These are phyloP conservation scores for Agaricus sinodeliciosus DNA, from an alignment of 768 basidiomycete species.

Conservation along the genomic window DNA sequence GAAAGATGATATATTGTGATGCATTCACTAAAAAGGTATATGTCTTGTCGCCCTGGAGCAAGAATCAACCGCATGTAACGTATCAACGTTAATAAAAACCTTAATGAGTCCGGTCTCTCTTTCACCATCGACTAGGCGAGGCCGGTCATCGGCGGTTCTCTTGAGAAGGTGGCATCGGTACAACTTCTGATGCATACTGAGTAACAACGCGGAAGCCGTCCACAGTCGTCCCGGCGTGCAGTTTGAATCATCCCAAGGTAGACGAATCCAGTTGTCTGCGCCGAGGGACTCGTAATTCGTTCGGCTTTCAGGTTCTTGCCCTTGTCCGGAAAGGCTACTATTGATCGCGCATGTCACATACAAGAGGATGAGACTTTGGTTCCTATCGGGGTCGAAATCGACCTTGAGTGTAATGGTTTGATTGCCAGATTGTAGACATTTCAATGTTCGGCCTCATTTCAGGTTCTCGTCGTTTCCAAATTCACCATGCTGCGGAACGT, in stretches of 20 bases:
- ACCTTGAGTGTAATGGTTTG: constrained; percentile 10
- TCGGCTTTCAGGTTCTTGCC: not conserved
- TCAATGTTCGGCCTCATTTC: constrained; percentile 13
- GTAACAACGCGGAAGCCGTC: not conserved
- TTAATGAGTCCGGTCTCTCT: not conserved
- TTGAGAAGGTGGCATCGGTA: not conserved
- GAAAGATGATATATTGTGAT: too few species aligned
- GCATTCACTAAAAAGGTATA: too few species aligned
- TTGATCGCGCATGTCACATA: not conserved
- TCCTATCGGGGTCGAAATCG: constrained; percentile 13
- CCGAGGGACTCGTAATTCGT: not conserved
- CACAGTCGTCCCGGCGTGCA: not conserved
- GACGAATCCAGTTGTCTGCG: not conserved
- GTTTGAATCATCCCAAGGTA: not conserved
- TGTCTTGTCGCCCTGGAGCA: too few species aligned
- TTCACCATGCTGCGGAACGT: constrained; percentile 13
- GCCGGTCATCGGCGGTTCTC: not conserved
- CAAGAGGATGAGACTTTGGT: not conserved
- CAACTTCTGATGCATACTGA: not conserved
- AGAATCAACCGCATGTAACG: not conserved
- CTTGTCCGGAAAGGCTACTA: not conserved
- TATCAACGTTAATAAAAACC: not conserved
- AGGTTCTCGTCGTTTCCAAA: constrained; percentile 10
- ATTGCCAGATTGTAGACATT: constrained; percentile 14
- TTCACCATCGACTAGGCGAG: too few species aligned